Conservation (phyloP, 169 alveolate genomes). For the Cryptosporidium parvum region DNA sequence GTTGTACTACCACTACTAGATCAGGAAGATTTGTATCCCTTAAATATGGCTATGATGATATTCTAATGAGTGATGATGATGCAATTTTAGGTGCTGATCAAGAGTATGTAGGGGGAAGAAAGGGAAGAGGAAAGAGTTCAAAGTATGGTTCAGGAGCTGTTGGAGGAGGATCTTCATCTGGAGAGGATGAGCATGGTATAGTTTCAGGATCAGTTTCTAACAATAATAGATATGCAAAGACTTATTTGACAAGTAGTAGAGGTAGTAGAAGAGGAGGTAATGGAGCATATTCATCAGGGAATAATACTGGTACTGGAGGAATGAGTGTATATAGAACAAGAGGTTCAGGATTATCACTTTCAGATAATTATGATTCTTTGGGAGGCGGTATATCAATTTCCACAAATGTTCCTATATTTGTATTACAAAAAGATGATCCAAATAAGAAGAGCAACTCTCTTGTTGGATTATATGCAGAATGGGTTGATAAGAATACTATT, state of each 20-base stretch:
- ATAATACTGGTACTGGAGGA: conserved; percentile 4
- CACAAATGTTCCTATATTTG: conserved; percentile 67
- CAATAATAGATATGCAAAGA: conserved; percentile 53
- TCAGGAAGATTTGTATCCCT: conserved; percentile 71
- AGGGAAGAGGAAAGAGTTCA: conserved; percentile 52
- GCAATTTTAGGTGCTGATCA: conserved; percentile 27
- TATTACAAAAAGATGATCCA: conserved; percentile 66
- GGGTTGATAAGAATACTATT: conserved; percentile 62
- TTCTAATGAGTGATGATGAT: conserved; percentile 66
- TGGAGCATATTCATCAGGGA: neutral
- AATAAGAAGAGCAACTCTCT: conserved; percentile 30
- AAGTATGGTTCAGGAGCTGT: conserved; percentile 24
- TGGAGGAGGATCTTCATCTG: conserved; percentile 57
- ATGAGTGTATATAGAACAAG: conserved; percentile 46
- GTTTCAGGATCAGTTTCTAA: neutral
- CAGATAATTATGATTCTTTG: conserved; percentile 19
- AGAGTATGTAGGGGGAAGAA: conserved; percentile 57
- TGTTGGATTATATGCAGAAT: conserved; percentile 72
- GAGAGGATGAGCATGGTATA: conserved; percentile 50
- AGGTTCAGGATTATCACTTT: conserved; percentile 41
- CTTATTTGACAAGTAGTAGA: conserved; percentile 44
- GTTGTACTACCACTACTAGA: conserved; percentile 35
- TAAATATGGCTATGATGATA: conserved; percentile 73
- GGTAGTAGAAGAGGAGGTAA: conserved; percentile 10
- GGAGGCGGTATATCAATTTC: neutral